Conservation (phyloP, 2,329 filamentous ascomycete genomes). For the Diaporthe sp. region DNA sequence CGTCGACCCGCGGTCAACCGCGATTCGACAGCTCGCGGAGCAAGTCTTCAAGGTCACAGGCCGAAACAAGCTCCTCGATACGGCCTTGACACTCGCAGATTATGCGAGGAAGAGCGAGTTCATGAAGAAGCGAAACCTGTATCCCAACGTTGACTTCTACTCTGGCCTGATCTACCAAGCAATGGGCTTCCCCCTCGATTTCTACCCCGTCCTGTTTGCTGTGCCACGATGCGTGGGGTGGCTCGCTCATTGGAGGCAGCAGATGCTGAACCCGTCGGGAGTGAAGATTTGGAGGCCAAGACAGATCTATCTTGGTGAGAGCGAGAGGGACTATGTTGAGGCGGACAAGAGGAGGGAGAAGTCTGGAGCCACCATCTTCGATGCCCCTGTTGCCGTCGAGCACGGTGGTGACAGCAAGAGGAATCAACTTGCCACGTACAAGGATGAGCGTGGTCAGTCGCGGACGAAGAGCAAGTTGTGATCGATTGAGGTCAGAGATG, state of each 20-base stretch:
- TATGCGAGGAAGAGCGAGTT: constrained; percentile 62
- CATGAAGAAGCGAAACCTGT: constrained; percentile 61
- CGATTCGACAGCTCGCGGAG: constrained; percentile 64
- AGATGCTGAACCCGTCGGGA: constrained; percentile 60
- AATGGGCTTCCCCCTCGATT: constrained; percentile 67
- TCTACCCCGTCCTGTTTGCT: constrained; percentile 66
- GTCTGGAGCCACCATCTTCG: constrained; percentile 50
- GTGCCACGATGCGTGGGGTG: constrained; percentile 66
- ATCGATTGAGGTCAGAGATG: background rate
- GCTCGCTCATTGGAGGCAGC: constrained; percentile 67
- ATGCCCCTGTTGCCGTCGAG: constrained; percentile 53
- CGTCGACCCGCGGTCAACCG: constrained; percentile 65
- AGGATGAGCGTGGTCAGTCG: constrained; percentile 53
- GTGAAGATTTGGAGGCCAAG: constrained; percentile 67
- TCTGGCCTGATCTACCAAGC: constrained; percentile 66
- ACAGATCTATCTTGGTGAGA: constrained; percentile 63
- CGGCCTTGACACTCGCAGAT: constrained; percentile 60
- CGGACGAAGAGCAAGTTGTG: constrained; percentile 49
- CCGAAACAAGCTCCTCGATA: constrained; percentile 65
- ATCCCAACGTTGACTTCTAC: constrained; percentile 68
- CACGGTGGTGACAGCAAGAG: constrained; percentile 61
- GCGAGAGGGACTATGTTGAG: constrained; percentile 60
- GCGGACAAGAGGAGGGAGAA: constrained; percentile 52
- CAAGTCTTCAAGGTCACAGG: constrained; percentile 65
- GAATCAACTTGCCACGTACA: constrained; percentile 56